Base-by-base conservation (phyloP, 352 stramenopile species). In the Pythium aristosporum region DNA sequence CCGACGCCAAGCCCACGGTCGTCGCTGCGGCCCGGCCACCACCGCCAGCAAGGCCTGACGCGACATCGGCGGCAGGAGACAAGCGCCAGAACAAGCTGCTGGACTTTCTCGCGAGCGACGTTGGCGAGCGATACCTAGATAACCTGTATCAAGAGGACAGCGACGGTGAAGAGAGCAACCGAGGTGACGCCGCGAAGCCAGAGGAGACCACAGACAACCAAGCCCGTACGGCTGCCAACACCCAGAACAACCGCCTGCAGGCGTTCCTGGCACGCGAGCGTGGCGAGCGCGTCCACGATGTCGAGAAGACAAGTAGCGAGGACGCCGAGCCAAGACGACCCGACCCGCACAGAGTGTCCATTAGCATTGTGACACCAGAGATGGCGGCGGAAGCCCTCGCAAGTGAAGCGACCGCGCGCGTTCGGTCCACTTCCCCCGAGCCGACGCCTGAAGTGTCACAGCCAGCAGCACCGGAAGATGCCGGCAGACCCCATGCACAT, bases 31-130 rank as follows among this genome's bases (percentile, higher is more conserved):
- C 39, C 8, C 25, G 16, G 57, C 51, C 41, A 25, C 23, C 48
- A 10, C 44, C 59, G 34, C 36, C 47, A 20, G 43, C 53, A 41
- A 58, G 53, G 36, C 34, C 57, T 18, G 41, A 77, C 48, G 28
- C 44, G 36, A 4, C 37, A 15, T 10, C 56, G 20, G 34, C 41
- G 0, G 37, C 8, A 16, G 50, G 64, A 42, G 39, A 83, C 52
- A 76, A 82, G 39, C 63, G 78, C 8, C 73, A 77, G 54, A 86
- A 73, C 52, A 91, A 91, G 60, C 63, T 91, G 34, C 71, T 91
- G 21, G 82, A 91, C 68, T 91, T 91, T 53, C 63, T 91, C 9
- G 82, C 82, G 34, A 85, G 76, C n/a, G 82, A 91, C 54, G 66
- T 87, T n/a, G 77, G 77, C 12, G 82, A 91, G 59, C 63, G 76